phyloP scores from a whole-genome alignment of 192 early-diverging fungal species.

The Coemansia sp. region DNA sequence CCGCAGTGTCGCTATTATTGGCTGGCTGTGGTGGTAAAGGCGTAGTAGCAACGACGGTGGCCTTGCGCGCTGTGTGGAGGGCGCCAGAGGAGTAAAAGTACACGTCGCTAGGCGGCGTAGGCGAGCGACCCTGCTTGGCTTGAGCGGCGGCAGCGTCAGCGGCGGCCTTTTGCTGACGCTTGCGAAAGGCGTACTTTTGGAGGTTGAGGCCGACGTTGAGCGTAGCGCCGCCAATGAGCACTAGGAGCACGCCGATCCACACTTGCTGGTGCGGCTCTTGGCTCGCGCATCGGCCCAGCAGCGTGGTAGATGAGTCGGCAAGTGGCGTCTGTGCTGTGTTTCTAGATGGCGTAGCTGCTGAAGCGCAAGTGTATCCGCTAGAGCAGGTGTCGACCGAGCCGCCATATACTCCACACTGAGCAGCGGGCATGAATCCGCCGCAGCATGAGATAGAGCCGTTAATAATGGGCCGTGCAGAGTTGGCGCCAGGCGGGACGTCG shows the following conservation, averaged over 20 bases:
- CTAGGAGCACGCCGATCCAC: constrained; percentile 78
- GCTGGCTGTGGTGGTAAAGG: neutral
- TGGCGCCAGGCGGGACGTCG: constrained; percentile 29
- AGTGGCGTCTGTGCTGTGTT: neutral
- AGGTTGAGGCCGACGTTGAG: constrained; percentile 80
- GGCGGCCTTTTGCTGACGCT: constrained; percentile 59
- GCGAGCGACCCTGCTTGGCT: constrained; percentile 2
- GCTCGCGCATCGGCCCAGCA: constrained; percentile 50
- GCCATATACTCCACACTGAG: constrained; percentile 55
- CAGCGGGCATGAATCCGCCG: constrained; percentile 44
- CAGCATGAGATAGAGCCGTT: constrained; percentile 57
- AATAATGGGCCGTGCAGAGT: constrained; percentile 22
- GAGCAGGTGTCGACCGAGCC: constrained; percentile 58
- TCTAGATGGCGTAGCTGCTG: neutral
- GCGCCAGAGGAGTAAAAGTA: constrained; percentile 27
- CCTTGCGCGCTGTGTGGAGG: constrained; percentile 4
- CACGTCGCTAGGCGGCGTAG: constrained; percentile 7
- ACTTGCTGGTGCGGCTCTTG: constrained; percentile 58
- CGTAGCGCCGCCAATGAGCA: constrained; percentile 65
- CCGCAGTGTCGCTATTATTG: neutral
- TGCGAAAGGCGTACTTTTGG: constrained; percentile 77
- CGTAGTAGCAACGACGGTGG: neutral
- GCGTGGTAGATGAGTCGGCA: constrained; percentile 14
- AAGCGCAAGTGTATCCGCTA: constrained; percentile 37
- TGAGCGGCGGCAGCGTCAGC: constrained; percentile 12